Evolutionary conservation across 2,329 filamentous ascomycete species (phyloP).

Genomic region (Aspergillus uvarum): DNA sequence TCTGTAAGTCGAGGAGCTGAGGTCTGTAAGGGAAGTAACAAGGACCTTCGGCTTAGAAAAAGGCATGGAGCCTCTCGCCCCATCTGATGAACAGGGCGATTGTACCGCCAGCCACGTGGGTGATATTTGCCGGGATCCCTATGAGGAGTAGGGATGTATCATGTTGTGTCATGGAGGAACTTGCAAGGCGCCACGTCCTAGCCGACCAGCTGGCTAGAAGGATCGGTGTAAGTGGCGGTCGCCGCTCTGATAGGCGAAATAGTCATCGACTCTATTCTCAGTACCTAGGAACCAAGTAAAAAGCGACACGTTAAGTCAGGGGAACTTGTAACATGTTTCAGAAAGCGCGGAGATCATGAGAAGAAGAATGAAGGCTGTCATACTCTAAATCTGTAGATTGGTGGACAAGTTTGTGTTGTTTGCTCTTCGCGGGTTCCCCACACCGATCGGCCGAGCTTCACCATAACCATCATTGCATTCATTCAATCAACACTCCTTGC

Average conservation of each 20-base stretch:
- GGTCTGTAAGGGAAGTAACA: not conserved
- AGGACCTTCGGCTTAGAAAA: not conserved
- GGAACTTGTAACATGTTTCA: no score
- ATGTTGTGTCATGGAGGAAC: not conserved
- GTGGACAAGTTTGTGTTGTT: not conserved
- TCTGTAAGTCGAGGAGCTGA: not conserved
- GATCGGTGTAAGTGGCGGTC: not conserved
- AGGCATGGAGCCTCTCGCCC: no score
- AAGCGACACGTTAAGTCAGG: no score
- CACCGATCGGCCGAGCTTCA: not conserved
- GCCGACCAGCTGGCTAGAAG: not conserved
- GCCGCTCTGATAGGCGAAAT: no score
- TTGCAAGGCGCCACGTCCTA: not conserved
- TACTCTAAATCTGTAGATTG: no score
- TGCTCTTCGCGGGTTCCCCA: not conserved
- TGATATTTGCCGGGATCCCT: not conserved
- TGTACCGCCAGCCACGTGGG: constrained; percentile 3
- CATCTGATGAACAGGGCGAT: not conserved
- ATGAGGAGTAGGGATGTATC: not conserved
- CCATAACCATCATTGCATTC: not conserved
- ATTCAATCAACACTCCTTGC: not conserved
- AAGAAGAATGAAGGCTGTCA: no score
- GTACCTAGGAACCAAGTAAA: no score
- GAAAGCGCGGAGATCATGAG: no score
- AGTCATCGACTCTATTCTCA: no score